Evolutionary conservation across 2,329 filamentous ascomycete genomes (phyloP).

Genomic region (Gnomoniopsis sp.): DNA sequence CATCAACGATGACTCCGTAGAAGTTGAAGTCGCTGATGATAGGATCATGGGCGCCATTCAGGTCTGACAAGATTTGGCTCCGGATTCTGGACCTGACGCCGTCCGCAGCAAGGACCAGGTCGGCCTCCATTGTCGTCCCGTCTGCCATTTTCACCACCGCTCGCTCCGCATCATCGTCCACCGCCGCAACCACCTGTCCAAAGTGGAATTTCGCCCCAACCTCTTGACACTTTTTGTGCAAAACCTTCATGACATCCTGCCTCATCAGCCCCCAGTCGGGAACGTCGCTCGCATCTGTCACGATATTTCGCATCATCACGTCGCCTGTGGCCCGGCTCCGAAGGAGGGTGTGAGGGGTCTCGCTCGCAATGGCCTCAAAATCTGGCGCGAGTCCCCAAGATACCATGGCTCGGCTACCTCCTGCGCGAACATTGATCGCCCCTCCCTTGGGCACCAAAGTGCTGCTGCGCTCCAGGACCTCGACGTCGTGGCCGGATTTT

Average conservation of each 20-base stretch:
- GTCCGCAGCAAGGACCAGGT: slow-evolving; percentile 41
- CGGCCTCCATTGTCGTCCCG: slow-evolving; percentile 35
- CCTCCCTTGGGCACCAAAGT: slow-evolving; percentile 18
- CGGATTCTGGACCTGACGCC: slow-evolving; percentile 41
- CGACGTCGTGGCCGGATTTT: slow-evolving; percentile 16
- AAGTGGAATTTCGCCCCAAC: slow-evolving; percentile 5
- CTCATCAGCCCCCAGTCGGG: slow-evolving; percentile 21
- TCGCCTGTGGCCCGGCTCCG: slow-evolving; percentile 18
- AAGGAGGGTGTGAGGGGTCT: slow-evolving; percentile 14
- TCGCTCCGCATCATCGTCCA: not conserved
- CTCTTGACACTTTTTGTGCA: slow-evolving; percentile 6
- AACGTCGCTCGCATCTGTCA: slow-evolving; percentile 15
- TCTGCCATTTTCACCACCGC: not conserved
- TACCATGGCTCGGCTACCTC: slow-evolving; percentile 19
- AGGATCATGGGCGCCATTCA: slow-evolving; percentile 14
- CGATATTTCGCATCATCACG: slow-evolving; percentile 11
- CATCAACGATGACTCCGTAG: slow-evolving; percentile 18
- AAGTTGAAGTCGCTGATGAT: slow-evolving; percentile 19
- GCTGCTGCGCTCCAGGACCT: slow-evolving; percentile 20
- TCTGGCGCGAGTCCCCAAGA: slow-evolving; percentile 17
- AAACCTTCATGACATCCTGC: slow-evolving; percentile 15
- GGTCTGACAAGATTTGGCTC: slow-evolving; percentile 32
- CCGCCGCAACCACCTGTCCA: not conserved
- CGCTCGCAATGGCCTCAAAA: slow-evolving; percentile 7
- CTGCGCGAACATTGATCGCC: slow-evolving; percentile 20